Evolutionary conservation across 2,329 filamentous ascomycete genomes (phyloP).

Genomic region (Colletotrichum salicis): DNA sequence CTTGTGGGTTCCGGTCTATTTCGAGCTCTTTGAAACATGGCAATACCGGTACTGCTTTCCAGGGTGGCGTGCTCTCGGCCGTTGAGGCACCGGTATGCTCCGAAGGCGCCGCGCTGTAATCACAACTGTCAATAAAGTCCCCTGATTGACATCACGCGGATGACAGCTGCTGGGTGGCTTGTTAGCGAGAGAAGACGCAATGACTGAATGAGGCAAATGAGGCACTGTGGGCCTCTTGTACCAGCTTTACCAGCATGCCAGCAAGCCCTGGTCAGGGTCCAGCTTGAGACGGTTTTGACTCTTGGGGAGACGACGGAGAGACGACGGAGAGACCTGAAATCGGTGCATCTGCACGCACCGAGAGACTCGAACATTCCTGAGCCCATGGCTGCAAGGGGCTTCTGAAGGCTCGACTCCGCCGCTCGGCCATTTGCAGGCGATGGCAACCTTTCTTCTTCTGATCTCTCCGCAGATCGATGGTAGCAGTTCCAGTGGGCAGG

Average conservation of each 20-base stretch:
- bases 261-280: slow-evolving; percentile 9
- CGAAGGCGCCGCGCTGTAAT: neutral
- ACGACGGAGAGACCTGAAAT: slow-evolving; percentile 14
- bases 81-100: slow-evolving; percentile 11
- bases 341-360: slow-evolving; percentile 19
- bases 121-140: neutral
- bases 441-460: slow-evolving; percentile 26
- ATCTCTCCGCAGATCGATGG: slow-evolving; percentile 35
- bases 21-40: slow-evolving; percentile 23
- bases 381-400: slow-evolving; percentile 27
- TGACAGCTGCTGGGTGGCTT: neutral
- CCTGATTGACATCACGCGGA: neutral
- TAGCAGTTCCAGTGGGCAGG: slow-evolving; percentile 30
- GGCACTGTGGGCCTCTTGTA: neutral
- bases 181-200: neutral
- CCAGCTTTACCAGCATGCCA: neutral
- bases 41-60: slow-evolving; percentile 19
- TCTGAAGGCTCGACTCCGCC: slow-evolving; percentile 10
- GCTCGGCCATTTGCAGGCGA: slow-evolving; percentile 15
- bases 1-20: slow-evolving; percentile 17
- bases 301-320: slow-evolving; percentile 15
- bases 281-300: slow-evolving; percentile 16
- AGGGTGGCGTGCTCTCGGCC: slow-evolving; percentile 10
- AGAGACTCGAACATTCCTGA: slow-evolving; percentile 19
- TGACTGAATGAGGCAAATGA: slow-evolving; percentile 11